These are phyloP conservation scores for Aspergillus novofumigatus DNA, from an alignment of 2,329 filamentous ascomycete species.

Conservation along the genomic window DNA sequence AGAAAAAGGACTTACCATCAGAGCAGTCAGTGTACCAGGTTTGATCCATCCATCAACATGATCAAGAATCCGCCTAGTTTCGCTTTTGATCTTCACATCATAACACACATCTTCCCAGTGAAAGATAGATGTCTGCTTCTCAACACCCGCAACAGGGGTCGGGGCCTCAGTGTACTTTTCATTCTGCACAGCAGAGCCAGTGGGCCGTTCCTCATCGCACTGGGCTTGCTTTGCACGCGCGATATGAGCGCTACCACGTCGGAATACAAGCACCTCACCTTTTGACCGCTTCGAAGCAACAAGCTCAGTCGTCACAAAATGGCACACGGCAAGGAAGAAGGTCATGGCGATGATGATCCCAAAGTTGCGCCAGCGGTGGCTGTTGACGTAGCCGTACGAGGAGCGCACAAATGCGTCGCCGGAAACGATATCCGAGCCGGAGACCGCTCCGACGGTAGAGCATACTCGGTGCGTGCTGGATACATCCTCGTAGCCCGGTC, in stretches of 20 bases:
- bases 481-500: slow-evolving; percentile 35
- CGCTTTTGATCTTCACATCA: slow-evolving; percentile 69
- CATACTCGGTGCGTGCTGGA: slow-evolving; percentile 46
- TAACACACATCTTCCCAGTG: slow-evolving; percentile 79
- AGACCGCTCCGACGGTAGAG: slow-evolving; percentile 52
- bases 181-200: not conserved
- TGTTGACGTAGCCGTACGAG: slow-evolving; percentile 53
- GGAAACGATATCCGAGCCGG: slow-evolving; percentile 51
- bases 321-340: slow-evolving; percentile 54
- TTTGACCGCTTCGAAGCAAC: slow-evolving; percentile 64
- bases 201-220: slow-evolving; percentile 1
- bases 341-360: slow-evolving; percentile 64
- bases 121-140: slow-evolving; percentile 69
- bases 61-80: slow-evolving; percentile 68
- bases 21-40: slow-evolving; percentile 76
- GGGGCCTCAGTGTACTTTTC: not conserved
- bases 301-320: slow-evolving; percentile 44
- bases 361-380: slow-evolving; percentile 63
- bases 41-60: slow-evolving; percentile 87
- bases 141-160: slow-evolving; percentile 34
- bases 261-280: slow-evolving; percentile 70
- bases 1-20: slow-evolving; percentile 56
- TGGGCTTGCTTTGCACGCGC: not conserved
- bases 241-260: slow-evolving; percentile 45
- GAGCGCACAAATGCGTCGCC: slow-evolving; percentile 55